phyloP scores from a whole-genome alignment of 2,329 filamentous ascomycete species.

The Fusarium pseudoanthophilum region DNA sequence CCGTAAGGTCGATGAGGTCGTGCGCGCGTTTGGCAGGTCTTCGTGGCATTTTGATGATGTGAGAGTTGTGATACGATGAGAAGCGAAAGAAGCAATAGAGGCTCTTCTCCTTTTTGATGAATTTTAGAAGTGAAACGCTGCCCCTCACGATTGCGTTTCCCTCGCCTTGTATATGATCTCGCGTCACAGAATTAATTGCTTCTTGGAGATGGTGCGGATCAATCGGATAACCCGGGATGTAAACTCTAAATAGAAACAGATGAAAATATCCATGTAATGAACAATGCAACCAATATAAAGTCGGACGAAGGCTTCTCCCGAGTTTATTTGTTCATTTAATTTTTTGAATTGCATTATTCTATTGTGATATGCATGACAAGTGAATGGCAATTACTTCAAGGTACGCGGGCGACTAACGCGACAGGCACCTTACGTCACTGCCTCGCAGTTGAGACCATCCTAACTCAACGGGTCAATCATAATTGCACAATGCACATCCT shows the following conservation, averaged over 20 bases:
- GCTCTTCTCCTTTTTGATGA: neutral
- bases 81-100: neutral
- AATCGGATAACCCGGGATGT: slow-evolving; percentile 11
- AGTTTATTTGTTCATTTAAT: neutral
- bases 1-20: slow-evolving; percentile 56
- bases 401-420: neutral
- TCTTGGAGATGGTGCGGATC: slow-evolving; percentile 18
- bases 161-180: neutral
- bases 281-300: neutral
- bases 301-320: neutral
- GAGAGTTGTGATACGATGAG: neutral
- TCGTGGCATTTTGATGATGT: slow-evolving; percentile 27
- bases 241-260: neutral
- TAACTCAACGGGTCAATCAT: neutral
- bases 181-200: slow-evolving; percentile 34
- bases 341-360: neutral
- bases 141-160: neutral
- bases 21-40: slow-evolving; percentile 50
- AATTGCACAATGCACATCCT: neutral
- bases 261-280: neutral
- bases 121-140: neutral
- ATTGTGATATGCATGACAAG: neutral
- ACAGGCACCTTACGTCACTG: neutral
- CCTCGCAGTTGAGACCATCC: neutral
- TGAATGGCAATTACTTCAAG: neutral